Base-by-base conservation (phyloP, 495 filamentous ascomycete genomes). In the Penicillium mononematosum region DNA sequence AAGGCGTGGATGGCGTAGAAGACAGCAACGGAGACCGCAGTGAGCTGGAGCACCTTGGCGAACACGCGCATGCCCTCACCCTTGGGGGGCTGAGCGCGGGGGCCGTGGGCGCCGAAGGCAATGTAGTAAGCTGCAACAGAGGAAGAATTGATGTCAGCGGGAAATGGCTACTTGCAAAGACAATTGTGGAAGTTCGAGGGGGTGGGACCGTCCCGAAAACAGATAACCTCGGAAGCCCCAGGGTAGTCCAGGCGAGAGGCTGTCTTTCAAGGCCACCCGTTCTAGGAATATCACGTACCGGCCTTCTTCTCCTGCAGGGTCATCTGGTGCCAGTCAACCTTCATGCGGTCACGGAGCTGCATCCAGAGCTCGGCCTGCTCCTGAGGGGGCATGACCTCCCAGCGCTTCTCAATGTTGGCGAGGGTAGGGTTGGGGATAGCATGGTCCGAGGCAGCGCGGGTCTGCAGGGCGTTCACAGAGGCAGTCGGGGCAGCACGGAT, bases 321-420 rank as follows among this genome's bases (percentile, higher is more conserved):
- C 83, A 98, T 80, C 65, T 97, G 90, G 67, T 88, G 82, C 94
- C 94, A 98, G 75, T 90, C 89, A 60, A 81, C 85, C 89, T 96
- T 98, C 94, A 98, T 98, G 67, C 94, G 87, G 79, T 98, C 94
- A 67, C 94, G 81, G 71, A 98, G 81, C 65, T 88, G 80, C 94
- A 98, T 98, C 93, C 93, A 98, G 64, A 98, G 78, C 70, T 98
- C 94, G 58, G 95, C 94, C 85, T 98, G 94, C 84, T 98, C 94
- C 81, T 95, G 90, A 55, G 92, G 91, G 38, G 91, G 92, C 89
- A 98, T 89, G 55, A 72, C 82, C 81, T 98, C 94, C 94, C 94
- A 98, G 77, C 94, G 82, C 89, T 96, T 98, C 86, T 98, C 94
- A 70, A 98, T 97, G 78, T 95, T 88, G 74, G 91, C 89, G 59